These are phyloP conservation scores for Ceratobasidium sp. DNA, from an alignment of 1,284 basidiomycete genomes.

Conservation along the genomic window DNA sequence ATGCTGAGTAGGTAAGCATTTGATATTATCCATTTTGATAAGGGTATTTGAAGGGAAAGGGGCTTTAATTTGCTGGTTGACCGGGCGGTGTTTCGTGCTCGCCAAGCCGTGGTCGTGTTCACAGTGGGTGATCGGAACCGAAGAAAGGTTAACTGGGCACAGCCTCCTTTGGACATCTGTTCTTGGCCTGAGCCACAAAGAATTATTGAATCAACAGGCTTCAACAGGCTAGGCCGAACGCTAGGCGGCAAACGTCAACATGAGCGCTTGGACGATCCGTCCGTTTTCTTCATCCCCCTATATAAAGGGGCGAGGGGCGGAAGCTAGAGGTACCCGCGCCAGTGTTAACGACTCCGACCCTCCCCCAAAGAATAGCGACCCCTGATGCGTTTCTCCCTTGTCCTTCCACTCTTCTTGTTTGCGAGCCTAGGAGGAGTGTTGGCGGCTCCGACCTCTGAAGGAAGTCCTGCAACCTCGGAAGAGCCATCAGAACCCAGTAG, in stretches of 20 bases:
- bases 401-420: too few species aligned
- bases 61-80: too few species aligned
- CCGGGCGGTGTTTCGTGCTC: not conserved
- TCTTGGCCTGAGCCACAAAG: not conserved
- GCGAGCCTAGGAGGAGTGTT: too few species aligned
- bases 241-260: not conserved
- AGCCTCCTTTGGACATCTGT: not conserved
- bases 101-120: not conserved
- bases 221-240: not conserved
- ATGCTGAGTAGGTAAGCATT: not conserved
- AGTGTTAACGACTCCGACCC: not conserved
- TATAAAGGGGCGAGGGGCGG: not conserved
- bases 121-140: not conserved
- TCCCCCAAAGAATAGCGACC: not conserved
- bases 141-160: not conserved
- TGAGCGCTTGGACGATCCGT: not conserved
- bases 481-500: too few species aligned
- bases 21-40: not conserved
- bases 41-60: not conserved
- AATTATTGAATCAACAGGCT: too few species aligned
- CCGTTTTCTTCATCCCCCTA: not conserved
- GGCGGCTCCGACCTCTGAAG: too few species aligned
- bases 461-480: too few species aligned
- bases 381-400: too few species aligned
- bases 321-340: too few species aligned